Conservation (phyloP, 2,329 filamentous ascomycete species). For the Knufia fluminis region DNA sequence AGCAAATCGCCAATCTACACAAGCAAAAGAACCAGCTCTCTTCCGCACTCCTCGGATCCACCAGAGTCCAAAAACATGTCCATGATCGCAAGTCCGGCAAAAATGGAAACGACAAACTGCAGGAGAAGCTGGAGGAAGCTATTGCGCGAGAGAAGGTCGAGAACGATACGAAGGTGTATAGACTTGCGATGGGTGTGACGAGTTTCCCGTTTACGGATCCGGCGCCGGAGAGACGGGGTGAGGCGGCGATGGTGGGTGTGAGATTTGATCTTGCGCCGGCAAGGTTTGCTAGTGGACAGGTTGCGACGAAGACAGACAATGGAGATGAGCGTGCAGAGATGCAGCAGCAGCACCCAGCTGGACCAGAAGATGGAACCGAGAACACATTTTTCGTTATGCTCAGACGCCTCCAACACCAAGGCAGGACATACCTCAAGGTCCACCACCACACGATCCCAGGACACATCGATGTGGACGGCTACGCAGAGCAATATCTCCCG, state of each 20-base stretch:
- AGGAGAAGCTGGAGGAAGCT: slow-evolving; percentile 14
- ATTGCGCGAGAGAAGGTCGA: not conserved
- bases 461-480: slow-evolving; percentile 32
- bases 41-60: slow-evolving; percentile 35
- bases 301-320: no score
- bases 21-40: slow-evolving; percentile 32
- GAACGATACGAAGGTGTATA: slow-evolving; percentile 32
- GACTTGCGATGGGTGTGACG: slow-evolving; percentile 37
- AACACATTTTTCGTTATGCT: slow-evolving; percentile 21
- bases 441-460: slow-evolving; percentile 38
- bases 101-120: slow-evolving; percentile 14
- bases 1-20: slow-evolving; percentile 33
- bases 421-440: slow-evolving; percentile 17
- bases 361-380: slow-evolving; percentile 13
- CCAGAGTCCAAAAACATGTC: slow-evolving; percentile 29
- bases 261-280: not conserved
- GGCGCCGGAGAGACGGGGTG: slow-evolving; percentile 25
- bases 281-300: no score
- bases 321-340: no score
- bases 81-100: not conserved
- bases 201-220: slow-evolving; percentile 40
- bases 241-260: slow-evolving; percentile 2
- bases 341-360: no score
- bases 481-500: slow-evolving; percentile 31
- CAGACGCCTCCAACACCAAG: not conserved